Evolutionary conservation across 1,284 basidiomycete species (phyloP).

Genomic region (Neotropicomus parvogracilis): DNA sequence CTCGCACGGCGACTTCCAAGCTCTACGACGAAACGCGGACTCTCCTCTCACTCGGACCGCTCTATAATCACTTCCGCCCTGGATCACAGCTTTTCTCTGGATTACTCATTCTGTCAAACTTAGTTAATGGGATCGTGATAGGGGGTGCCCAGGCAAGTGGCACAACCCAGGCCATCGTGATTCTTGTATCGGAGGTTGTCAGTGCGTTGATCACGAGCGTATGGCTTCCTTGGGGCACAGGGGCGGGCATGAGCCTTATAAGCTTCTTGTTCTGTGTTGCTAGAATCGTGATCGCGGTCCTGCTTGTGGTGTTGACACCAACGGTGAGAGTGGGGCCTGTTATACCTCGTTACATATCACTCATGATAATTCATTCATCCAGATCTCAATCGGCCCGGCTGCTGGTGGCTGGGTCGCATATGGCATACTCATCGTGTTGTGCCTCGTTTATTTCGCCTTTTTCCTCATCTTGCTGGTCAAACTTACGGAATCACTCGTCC

Average conservation of each 20-base stretch:
- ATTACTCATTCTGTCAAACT: slow-evolving; percentile 76
- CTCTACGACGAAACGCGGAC: slow-evolving; percentile 93
- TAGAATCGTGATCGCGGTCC: slow-evolving; percentile 83
- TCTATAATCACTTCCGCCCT: slow-evolving; percentile 94
- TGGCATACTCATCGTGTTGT: slow-evolving; percentile 85
- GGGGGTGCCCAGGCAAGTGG: slow-evolving; percentile 89
- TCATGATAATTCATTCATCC: slow-evolving; percentile 18
- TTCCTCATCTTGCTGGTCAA: slow-evolving; percentile 82
- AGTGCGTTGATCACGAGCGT: slow-evolving; percentile 83
- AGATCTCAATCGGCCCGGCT: slow-evolving; percentile 78
- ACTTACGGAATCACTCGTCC: slow-evolving; percentile 75
- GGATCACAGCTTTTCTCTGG: slow-evolving; percentile 87
- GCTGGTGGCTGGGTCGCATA: slow-evolving; percentile 91
- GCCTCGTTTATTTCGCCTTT: slow-evolving; percentile 79
- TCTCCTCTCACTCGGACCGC: slow-evolving; percentile 85
- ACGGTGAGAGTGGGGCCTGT: slow-evolving; percentile 55
- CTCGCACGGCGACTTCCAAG: slow-evolving; percentile 79
- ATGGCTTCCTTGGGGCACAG: slow-evolving; percentile 95
- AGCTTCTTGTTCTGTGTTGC: slow-evolving; percentile 90
- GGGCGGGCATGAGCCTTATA: slow-evolving; percentile 92
- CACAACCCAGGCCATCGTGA: slow-evolving; percentile 86
- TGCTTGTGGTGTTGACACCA: slow-evolving; percentile 85
- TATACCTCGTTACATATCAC: slow-evolving; percentile 2
- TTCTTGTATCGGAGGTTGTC: slow-evolving; percentile 81
- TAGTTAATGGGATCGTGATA: slow-evolving; percentile 79